A percentile compares a stretch with the other conserved stretches of the same genome.
Evolutionary conservation across 148 eudicot species (phyloP).

Genomic region (Selenicereus undatus): DNA sequence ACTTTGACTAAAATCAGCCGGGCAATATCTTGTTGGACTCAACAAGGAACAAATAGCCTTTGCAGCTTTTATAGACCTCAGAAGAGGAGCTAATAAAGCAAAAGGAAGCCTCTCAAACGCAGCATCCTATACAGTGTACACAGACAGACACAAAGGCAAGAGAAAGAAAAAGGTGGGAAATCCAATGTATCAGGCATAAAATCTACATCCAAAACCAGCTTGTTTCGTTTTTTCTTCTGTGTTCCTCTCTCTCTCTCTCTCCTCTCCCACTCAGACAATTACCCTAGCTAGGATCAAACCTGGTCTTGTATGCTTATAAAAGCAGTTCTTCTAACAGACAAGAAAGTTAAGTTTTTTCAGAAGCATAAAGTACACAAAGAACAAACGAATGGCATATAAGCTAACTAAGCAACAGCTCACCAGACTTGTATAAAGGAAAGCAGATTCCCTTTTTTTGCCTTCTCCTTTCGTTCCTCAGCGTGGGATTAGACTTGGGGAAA

Average conservation of each 20-base stretch:
- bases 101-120: conserved; percentile 52
- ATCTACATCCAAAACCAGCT: conserved; percentile 32
- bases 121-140: conserved; percentile 41
- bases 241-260: conserved; percentile 23
- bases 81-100: conserved; percentile 43
- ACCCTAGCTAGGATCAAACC: conserved; percentile 47
- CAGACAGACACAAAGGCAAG: conserved; percentile 15
- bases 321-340: conserved; percentile 38
- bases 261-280: conserved; percentile 20
- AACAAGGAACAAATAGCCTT: conserved; percentile 78
- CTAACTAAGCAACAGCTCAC: conserved; percentile 68
- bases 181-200: conserved; percentile 62
- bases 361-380: conserved; percentile 66
- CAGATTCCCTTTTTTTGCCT: conserved; percentile 52
- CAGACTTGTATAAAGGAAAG: conserved; percentile 48
- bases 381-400: conserved; percentile 40
- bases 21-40: conserved; percentile 70
- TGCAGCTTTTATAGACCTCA: conserved; percentile 83
- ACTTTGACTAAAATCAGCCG: conserved; percentile 62
- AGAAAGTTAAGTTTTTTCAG: conserved; percentile 71
- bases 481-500: conserved; percentile 6
- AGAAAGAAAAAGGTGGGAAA: conserved; percentile 31
- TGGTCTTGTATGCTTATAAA: conserved; percentile 26
- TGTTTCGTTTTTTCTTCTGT: not conserved
- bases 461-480: conserved; percentile 8